A percentile compares a stretch with the other conserved stretches of the same genome.
Conservation (phyloP, 2,329 filamentous ascomycete genomes). For the Colletotrichum noveboracense region DNA sequence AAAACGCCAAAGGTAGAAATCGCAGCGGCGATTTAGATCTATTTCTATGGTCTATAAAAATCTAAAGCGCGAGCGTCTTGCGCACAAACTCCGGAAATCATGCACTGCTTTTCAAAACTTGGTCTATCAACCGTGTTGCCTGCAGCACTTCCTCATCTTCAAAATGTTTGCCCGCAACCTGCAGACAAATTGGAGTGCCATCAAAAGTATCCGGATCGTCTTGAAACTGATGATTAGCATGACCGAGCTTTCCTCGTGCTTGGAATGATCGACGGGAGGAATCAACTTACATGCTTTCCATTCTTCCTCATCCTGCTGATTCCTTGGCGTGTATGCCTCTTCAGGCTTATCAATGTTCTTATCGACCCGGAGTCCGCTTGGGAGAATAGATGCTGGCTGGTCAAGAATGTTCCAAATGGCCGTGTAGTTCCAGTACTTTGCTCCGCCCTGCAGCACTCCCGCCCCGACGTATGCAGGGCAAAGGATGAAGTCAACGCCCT, state of each 20-base stretch:
- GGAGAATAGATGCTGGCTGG: not conserved
- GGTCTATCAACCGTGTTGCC: not conserved
- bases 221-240: not conserved
- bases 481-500: conserved; percentile 1
- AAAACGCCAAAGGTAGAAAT: not conserved
- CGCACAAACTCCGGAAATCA: not conserved
- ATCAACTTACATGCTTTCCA: conserved; percentile 10
- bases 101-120: not conserved
- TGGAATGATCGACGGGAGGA: not conserved
- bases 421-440: conserved; percentile 7
- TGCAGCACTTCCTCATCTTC: conserved; percentile 17
- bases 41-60: not conserved
- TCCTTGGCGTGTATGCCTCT: not conserved
- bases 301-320: not conserved
- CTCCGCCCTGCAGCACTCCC: conserved; percentile 1
- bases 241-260: too few relatives aligned
- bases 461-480: conserved; percentile 8
- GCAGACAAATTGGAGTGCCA: not conserved
- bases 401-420: conserved; percentile 9
- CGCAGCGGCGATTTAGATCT: not conserved
- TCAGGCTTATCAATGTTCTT: not conserved
- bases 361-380: not conserved
- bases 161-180: conserved; percentile 8
- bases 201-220: conserved; percentile 7
- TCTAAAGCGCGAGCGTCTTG: too few relatives aligned